Evolutionary conservation across 2,329 filamentous ascomycete genomes (phyloP), one percentile per base, ranked within the genome.

Genomic region (Catunica adiposa): DNA sequence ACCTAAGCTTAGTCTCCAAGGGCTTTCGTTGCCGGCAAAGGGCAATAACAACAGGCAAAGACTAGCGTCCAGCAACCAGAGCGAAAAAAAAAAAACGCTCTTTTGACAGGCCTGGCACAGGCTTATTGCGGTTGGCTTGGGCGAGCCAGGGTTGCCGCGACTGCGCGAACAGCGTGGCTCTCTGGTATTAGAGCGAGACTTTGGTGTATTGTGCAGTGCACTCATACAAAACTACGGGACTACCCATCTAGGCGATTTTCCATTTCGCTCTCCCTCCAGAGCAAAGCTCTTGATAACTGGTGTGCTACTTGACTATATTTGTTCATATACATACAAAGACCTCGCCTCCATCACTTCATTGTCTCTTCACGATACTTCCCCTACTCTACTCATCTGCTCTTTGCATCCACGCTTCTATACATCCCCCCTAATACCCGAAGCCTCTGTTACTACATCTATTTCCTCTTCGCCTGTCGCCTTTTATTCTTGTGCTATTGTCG

Each of bases 181-280:
- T 22, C 7, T n/a, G 40, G 11, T 44, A 22, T 22, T 17, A 22
- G 40, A 44, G 29, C 29, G 29, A 34, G 11, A 34, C 29, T 34
- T 22, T 44, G 40, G 15, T 44, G n/a, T 44, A 44, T 44, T 44
- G 40, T 20, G 26, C 29, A 51, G 44, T 48, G 55, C 50, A 40
- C 44, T 34, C 55, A 40, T 56, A 56, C 55, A 56, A 56, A 56
- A 56, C 55, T 56, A 47, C 55, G 42, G 40, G 40, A 26, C 42
- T 34, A 48, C 55, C 55, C 50, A 51, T 48, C 51, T 29, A 26
- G 29, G 23, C 22, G 20, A 23, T 40, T 44, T 56, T 22, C 20
- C 40, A 37, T 17, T 20, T 25, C 51, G 15, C 51, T 56, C 40
- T 53, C 55, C 26, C 34, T 17, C 40, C 55, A 56, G 42, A 56